These are phyloP conservation scores for Nitzschia inconspicua DNA, from an alignment of 108 stramenopile species.

Conservation along the genomic window DNA sequence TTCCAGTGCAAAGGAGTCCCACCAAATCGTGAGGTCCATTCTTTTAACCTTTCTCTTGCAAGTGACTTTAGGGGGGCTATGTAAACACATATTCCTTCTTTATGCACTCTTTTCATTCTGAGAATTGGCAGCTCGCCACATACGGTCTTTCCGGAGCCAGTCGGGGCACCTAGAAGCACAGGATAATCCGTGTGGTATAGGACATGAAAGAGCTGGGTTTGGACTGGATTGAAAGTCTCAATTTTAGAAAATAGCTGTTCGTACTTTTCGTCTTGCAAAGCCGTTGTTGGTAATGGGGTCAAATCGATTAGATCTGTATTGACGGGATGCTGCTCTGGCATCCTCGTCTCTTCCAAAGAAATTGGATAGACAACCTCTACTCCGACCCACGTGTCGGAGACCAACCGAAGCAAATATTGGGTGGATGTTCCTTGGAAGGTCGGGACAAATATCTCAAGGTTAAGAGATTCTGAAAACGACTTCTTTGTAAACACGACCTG, in stretches of 20 bases:
- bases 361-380: conserved; percentile 84
- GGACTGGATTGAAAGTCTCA: conserved; percentile 95
- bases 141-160: conserved; percentile 62
- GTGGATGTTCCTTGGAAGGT: conserved; percentile 84
- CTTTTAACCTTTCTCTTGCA: conserved; percentile 94
- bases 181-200: conserved; percentile 88
- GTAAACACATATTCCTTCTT: conserved; percentile 90
- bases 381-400: conserved; percentile 95
- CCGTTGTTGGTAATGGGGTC: conserved; percentile 88
- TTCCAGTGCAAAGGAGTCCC: conserved; percentile 76
- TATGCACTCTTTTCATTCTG: conserved; percentile 76
- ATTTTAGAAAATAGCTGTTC: conserved; percentile 89
- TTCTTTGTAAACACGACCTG: conserved; percentile 66
- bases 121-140: conserved; percentile 50
- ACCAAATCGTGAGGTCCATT: conserved; percentile 89
- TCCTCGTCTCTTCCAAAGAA: conserved; percentile 71
- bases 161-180: conserved; percentile 96
- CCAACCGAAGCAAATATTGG: conserved; percentile 87
- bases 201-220: conserved; percentile 90
- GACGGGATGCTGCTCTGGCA: conserved; percentile 67
- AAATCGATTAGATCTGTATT: conserved; percentile 91
- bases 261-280: conserved; percentile 73
- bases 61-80: conserved; percentile 98
- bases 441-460: conserved; percentile 89
- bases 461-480: conserved; percentile 62